These are phyloP conservation scores for Saitozyma podzolica DNA, from an alignment of 768 basidiomycete species.

Conservation along the genomic window DNA sequence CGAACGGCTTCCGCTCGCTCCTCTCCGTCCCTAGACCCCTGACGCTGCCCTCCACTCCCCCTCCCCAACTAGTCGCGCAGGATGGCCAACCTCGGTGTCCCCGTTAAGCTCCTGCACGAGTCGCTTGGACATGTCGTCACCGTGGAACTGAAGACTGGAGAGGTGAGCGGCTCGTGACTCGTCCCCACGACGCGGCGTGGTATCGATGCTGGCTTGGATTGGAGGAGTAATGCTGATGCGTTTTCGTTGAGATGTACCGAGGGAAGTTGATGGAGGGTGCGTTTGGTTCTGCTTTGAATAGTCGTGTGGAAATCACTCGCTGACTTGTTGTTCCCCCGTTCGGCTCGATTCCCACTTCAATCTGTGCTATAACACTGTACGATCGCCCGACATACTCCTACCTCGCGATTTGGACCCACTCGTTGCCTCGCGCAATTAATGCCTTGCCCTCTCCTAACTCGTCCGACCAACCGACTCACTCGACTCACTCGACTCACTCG, in stretches of 20 bases:
- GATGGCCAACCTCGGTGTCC: slow-evolving; percentile 69
- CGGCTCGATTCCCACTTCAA: neutral
- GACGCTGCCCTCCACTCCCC: no score
- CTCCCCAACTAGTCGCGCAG: slow-evolving; percentile 5
- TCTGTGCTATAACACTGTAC: no score
- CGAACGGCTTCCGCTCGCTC: no score
- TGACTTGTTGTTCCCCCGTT: slow-evolving; percentile 6
- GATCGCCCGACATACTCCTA: neutral
- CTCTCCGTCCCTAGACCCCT: no score
- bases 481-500: no score
- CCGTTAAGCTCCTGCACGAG: slow-evolving; percentile 95
- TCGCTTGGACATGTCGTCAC: slow-evolving; percentile 94
- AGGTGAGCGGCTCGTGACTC: slow-evolving; percentile 54
- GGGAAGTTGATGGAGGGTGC: slow-evolving; percentile 96
- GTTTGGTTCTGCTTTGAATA: slow-evolving; percentile 25
- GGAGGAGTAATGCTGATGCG: slow-evolving; percentile 10
- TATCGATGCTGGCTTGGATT: neutral
- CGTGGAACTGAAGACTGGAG: slow-evolving; percentile 97
- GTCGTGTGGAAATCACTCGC: neutral
- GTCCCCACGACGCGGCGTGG: neutral
- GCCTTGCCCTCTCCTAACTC: no score
- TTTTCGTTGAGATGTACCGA: slow-evolving; percentile 64
- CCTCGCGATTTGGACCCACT: neutral
- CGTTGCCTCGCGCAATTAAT: neutral
- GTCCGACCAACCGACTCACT: no score